phyloP scores from a whole-genome alignment of 2,329 filamentous ascomycete genomes.

The Monosporascus sp. region DNA sequence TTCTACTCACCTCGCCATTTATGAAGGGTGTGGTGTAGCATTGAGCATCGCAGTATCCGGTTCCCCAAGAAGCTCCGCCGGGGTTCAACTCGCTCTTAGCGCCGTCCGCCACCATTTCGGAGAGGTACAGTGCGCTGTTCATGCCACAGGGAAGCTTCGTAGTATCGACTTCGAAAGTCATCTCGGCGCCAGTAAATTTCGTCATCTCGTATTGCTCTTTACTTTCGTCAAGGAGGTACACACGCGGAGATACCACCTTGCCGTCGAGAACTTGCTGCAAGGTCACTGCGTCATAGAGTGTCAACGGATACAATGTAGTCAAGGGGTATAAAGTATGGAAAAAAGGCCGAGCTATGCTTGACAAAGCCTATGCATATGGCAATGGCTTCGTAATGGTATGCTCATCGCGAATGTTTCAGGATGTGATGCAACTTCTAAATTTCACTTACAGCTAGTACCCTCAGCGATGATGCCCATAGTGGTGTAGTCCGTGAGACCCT shows the following conservation, averaged over 20 bases:
- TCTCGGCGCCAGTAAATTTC: slow-evolving; percentile 54
- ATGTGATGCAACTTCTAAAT: not conserved
- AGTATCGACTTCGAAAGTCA: slow-evolving; percentile 60
- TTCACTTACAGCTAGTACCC: slow-evolving; percentile 3
- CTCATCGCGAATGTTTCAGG: no score
- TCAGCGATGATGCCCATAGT: slow-evolving; percentile 26
- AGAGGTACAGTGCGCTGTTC: slow-evolving; percentile 59
- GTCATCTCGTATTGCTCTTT: slow-evolving; percentile 55
- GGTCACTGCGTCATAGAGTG: slow-evolving; percentile 25
- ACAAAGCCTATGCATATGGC: no score
- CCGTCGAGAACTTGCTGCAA: slow-evolving; percentile 31
- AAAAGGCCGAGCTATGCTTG: not conserved
- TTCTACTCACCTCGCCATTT: slow-evolving; percentile 29
- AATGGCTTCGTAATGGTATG: no score
- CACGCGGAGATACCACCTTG: slow-evolving; percentile 35
- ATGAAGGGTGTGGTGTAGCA: slow-evolving; percentile 32
- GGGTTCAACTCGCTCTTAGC: slow-evolving; percentile 40
- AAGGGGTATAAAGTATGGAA: not conserved
- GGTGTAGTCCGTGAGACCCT: slow-evolving; percentile 43
- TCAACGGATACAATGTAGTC: not conserved
- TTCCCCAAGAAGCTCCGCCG: slow-evolving; percentile 31
- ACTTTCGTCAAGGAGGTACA: slow-evolving; percentile 52
- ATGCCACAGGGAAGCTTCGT: slow-evolving; percentile 57
- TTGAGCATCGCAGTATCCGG: slow-evolving; percentile 34
- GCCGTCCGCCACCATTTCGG: slow-evolving; percentile 54